Conservation (phyloP, 1,139 yeast species). For the Spencermartinsiella ligniputridi region DNA sequence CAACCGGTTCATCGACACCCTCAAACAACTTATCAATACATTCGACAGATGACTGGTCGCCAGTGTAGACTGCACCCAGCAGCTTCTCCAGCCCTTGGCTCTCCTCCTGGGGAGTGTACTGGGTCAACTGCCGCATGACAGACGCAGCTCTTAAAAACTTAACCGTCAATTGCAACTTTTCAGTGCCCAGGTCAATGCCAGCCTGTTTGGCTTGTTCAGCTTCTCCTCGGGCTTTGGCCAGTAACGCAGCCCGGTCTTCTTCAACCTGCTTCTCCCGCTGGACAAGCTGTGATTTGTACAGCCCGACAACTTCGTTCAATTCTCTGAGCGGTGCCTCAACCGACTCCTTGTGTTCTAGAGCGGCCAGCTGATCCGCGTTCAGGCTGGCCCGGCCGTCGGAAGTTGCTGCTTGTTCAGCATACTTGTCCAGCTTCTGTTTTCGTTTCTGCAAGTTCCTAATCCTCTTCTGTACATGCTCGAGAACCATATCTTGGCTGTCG, state of each 20-base stretch:
- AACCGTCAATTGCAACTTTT: slow-evolving; percentile 26
- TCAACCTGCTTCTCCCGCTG: slow-evolving; percentile 15
- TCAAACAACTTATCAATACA: slow-evolving; percentile 30
- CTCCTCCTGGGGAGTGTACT: slow-evolving; percentile 24
- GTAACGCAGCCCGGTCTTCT: slow-evolving; percentile 12
- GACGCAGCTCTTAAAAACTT: slow-evolving; percentile 35
- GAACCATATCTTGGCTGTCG: slow-evolving; percentile 22
- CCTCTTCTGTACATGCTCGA: slow-evolving; percentile 33
- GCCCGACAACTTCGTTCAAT: slow-evolving; percentile 29
- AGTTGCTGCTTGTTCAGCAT: slow-evolving; percentile 29
- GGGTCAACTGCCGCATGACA: slow-evolving; percentile 28
- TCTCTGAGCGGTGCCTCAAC: slow-evolving; percentile 37
- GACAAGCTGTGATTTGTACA: slow-evolving; percentile 22
- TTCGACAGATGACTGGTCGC: slow-evolving; percentile 31
- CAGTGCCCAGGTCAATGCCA: slow-evolving; percentile 23
- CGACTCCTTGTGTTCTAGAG: slow-evolving; percentile 31
- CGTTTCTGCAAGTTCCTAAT: slow-evolving; percentile 37
- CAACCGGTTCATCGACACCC: slow-evolving; percentile 28
- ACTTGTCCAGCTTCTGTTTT: slow-evolving; percentile 34
- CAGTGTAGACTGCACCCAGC: slow-evolving; percentile 31
- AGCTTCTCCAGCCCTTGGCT: slow-evolving; percentile 32
- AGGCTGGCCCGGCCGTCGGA: slow-evolving; percentile 22
- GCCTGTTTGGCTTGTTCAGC: slow-evolving; percentile 19
- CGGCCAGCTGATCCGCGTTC: slow-evolving; percentile 36
- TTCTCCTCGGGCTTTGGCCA: slow-evolving; percentile 14